A percentile compares a stretch with the other conserved stretches of the same genome.
Evolutionary conservation across 1,284 basidiomycete species (phyloP).

Genomic region (Lentinula novae-zelandiae): DNA sequence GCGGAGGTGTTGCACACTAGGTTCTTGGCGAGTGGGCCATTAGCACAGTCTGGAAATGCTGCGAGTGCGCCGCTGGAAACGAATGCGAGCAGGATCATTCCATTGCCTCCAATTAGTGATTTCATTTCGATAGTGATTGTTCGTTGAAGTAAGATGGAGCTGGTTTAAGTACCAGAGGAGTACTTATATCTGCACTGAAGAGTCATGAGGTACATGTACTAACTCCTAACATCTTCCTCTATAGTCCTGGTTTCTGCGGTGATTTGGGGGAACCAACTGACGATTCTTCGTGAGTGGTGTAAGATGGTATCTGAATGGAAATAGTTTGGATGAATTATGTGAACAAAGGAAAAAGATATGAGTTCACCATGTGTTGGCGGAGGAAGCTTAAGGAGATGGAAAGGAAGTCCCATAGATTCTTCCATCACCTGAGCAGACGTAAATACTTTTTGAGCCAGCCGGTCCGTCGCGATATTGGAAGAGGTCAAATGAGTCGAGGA

Average conservation of each 20-base stretch:
- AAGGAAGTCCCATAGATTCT: neutral
- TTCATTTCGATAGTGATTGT: neutral
- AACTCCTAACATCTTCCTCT: neutral
- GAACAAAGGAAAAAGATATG: neutral
- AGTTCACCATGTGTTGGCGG: neutral
- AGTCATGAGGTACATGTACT: neutral
- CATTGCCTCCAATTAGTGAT: neutral
- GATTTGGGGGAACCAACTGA: neutral
- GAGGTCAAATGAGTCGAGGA: neutral
- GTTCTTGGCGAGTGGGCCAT: constrained; percentile 40
- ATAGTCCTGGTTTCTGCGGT: neutral
- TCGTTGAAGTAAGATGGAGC: neutral
- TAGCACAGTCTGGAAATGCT: constrained; percentile 45
- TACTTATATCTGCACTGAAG: neutral
- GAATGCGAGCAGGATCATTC: neutral
- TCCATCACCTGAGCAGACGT: neutral
- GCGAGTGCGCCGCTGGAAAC: neutral
- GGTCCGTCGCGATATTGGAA: neutral
- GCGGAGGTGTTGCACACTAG: constrained; percentile 45
- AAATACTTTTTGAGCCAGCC: neutral
- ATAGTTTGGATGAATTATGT: neutral
- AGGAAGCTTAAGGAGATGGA: neutral
- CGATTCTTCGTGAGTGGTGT: neutral
- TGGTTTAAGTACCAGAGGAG: neutral
- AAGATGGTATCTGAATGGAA: neutral